These are phyloP conservation scores for Vitis hybrid DNA, from an alignment of 177 flowering plant species.

Conservation along the genomic window DNA sequence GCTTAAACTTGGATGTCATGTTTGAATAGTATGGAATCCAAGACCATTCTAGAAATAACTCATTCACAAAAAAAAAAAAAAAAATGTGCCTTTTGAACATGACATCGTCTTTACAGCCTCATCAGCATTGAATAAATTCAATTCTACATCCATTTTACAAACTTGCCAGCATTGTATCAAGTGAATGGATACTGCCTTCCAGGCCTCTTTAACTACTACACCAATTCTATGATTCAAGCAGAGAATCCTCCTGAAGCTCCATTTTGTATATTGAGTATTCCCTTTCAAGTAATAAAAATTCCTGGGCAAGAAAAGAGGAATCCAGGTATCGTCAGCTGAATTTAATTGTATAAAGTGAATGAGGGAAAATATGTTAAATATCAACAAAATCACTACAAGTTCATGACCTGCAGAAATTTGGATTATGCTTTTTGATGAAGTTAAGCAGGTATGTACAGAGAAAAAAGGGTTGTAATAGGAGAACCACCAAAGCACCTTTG, in stretches of 20 bases:
- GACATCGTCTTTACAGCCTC: too few species aligned
- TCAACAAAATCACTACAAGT: not conserved
- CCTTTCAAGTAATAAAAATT: constrained; percentile 79
- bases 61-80: too few species aligned
- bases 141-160: not conserved
- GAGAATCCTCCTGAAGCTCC: constrained; percentile 59
- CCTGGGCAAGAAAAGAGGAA: constrained; percentile 40
- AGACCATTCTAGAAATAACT: too few species aligned
- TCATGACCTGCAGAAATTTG: not conserved
- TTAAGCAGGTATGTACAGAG: too few species aligned
- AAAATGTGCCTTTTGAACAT: not conserved
- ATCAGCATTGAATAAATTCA: not conserved
- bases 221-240: constrained; percentile 10
- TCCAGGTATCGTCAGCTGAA: constrained; percentile 5
- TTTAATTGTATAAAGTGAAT: not conserved
- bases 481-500: too few species aligned
- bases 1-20: too few species aligned
- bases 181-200: not conserved
- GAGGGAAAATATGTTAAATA: not conserved
- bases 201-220: not conserved
- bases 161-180: not conserved
- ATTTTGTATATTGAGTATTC: constrained; percentile 69
- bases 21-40: too few species aligned
- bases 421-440: too few species aligned
- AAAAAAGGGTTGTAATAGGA: too few species aligned